phyloP scores from a whole-genome alignment of 345 rosid genomes.

The Litchi chinensis region DNA sequence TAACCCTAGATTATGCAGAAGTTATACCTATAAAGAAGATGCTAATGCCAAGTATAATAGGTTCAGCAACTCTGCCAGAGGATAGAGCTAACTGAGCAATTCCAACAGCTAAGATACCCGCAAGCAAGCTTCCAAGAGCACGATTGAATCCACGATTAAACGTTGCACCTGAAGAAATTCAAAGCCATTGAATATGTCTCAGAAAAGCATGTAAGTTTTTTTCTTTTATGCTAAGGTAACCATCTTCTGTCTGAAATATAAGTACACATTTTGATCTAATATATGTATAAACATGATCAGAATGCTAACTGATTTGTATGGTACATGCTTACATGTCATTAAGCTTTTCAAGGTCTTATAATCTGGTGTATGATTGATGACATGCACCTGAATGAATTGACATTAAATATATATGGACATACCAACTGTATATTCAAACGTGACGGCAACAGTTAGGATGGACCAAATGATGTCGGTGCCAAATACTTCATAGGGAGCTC shows the following conservation, averaged over 20 bases:
- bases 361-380: not conserved
- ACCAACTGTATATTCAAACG: slow-evolving; percentile 76
- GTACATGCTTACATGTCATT: not conserved
- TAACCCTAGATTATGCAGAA: not conserved
- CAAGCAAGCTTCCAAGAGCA: slow-evolving; percentile 64
- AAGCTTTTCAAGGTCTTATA: not conserved
- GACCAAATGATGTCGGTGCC: slow-evolving; percentile 72
- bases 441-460: slow-evolving; percentile 70
- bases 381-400: not conserved
- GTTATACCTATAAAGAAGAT: slow-evolving; percentile 59
- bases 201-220: not conserved
- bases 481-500: slow-evolving; percentile 60
- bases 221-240: not conserved
- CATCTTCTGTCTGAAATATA: not conserved
- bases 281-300: too few relatives aligned
- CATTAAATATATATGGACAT: slow-evolving; percentile 13
- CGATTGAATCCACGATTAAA: slow-evolving; percentile 77
- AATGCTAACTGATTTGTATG: too few relatives aligned
- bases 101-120: slow-evolving; percentile 54
- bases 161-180: slow-evolving; percentile 50
- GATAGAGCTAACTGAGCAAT: slow-evolving; percentile 48
- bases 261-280: too few relatives aligned
- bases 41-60: slow-evolving; percentile 60
- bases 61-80: slow-evolving; percentile 50
- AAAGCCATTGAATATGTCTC: not conserved